Base-by-base conservation (phyloP, 2,329 filamentous ascomycete genomes). In the Exophiala xenobiotica region DNA sequence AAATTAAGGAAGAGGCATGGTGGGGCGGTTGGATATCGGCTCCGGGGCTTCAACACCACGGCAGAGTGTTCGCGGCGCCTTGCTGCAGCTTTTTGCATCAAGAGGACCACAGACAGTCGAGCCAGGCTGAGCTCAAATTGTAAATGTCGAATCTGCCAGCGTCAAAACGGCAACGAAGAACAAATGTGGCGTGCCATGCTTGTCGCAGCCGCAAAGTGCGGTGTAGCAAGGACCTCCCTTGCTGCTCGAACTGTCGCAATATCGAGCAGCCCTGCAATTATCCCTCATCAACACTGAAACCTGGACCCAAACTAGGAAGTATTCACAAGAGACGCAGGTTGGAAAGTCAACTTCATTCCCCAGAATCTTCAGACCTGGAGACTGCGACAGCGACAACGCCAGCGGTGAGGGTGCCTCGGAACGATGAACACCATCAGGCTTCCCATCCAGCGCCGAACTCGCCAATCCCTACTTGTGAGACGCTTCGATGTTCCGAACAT, bases 251-350 rank as follows among this genome's bases (percentile, higher is more conserved):
- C n/a, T 52, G 49, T 35, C 49, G 27, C 11, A 24, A 14, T 12
- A 47, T 23, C 31, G 16, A 18, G 11, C 33, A 37, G 22, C 11
- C 18, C 6, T 56, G 53, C 46, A 29, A 19, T 7, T 56, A 56
- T 38, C 53, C 53, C 6, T 38, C 46, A 6, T 43, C 27, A 2
- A 24, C 37, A 14, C 45, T 49, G n/a, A 56, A 56, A 23, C 53
- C 53, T 8, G 53, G 53, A 11, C 53, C 53, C 24, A 56, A 56
- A 22, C 26, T 26, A 22, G 66, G 66, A 60, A 52, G 46, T 9
- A 38, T 50, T 18, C 48, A 55, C 35, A 40, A 43, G 29, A 27
- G 48, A 42, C 48, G 38, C 8, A 19, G 23, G 24, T 12, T 43
- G 23, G 16, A 22, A 27, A 16, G 24, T 23, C 20, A 18, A 12